A percentile compares a stretch with the other conserved stretches of the same genome.
Conservation (phyloP, 2,329 filamentous ascomycete species). For the Sarocladium brachiariae region DNA sequence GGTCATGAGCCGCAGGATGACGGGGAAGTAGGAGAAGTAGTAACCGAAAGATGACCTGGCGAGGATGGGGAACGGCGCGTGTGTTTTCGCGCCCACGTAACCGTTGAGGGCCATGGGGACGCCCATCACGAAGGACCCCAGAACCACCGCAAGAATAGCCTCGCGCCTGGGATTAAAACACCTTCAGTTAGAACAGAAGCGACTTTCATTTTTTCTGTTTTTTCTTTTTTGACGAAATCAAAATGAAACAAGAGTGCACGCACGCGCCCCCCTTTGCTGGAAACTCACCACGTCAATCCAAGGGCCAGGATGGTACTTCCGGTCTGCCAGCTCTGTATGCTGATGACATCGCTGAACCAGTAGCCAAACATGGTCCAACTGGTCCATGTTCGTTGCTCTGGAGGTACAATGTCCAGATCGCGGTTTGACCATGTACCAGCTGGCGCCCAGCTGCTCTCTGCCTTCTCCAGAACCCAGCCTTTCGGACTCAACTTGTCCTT, state of each 20-base stretch:
- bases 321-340: constrained; percentile 27
- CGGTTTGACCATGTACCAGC: constrained; percentile 3
- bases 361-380: constrained; percentile 28
- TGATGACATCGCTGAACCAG: constrained; percentile 30
- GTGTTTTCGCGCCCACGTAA: constrained; percentile 25
- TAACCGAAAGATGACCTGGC: constrained; percentile 29
- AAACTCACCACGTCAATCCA: constrained; percentile 24
- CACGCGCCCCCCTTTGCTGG: no score
- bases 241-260: no score
- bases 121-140: constrained; percentile 32
- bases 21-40: constrained; percentile 23
- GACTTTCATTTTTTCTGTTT: no score
- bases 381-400: constrained; percentile 24
- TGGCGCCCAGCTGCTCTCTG: background rate
- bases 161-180: constrained; percentile 26
- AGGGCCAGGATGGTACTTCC: constrained; percentile 27
- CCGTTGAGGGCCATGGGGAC: constrained; percentile 34
- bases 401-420: constrained; percentile 13
- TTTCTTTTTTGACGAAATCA: no score
- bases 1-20: constrained; percentile 35
- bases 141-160: constrained; percentile 27
- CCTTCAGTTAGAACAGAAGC: background rate
- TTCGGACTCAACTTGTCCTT: background rate
- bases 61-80: constrained; percentile 28
- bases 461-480: constrained; percentile 10